Base-by-base conservation (phyloP, 2,329 filamentous ascomycete genomes). In the Cercospora beticola region DNA sequence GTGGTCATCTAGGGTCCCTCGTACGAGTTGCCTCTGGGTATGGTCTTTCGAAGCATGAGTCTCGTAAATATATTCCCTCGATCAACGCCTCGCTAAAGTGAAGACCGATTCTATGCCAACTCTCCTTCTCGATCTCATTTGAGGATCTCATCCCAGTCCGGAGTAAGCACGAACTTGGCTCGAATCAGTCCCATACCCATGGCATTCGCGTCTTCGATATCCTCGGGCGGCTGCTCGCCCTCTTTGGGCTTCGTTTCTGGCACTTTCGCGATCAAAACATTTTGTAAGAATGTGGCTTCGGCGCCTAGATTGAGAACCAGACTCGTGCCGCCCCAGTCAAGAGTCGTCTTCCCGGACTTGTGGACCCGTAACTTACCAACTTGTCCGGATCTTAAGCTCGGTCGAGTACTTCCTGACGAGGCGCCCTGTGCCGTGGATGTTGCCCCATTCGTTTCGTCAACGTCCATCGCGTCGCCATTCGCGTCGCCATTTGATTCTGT, bases 341-440 rank as follows among this genome's bases (percentile, higher is more conserved):
- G 79, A 10, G 86, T 87, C 36, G 88, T 86, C 57, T 84, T 84
- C 5, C 88, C 88, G 4, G 87, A 89, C 57, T 84, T 81, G 76
- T 89, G 87, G 4, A 90, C 84, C 36, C 87, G 83, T 28, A 90
- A 76, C 74, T 89, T 89, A 62, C 88, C 88, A 6, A 87, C 87
- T 5, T 81, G 78, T 1, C 88, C 88, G 0, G 84, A 81, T 2
- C 84, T 83, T 4, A 86, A 79, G 30, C 80, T 74, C 2, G 75
- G 77, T 72, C 78, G 80, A 31, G 76, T 68, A 62, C 78, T 81
- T 21, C 63, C 62, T 7, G 68, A 62, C 2, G 62, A 64, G 43
- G 21, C 21, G 18, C 61, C 64, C 1, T 58, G 23, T 12, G 66
- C 30, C 8, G 66, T 52, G 28, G 66, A 49, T 63, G 60, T 26